Evolutionary conservation across 2,329 filamentous ascomycete species (phyloP).

Genomic region (Chaetomium globosum): DNA sequence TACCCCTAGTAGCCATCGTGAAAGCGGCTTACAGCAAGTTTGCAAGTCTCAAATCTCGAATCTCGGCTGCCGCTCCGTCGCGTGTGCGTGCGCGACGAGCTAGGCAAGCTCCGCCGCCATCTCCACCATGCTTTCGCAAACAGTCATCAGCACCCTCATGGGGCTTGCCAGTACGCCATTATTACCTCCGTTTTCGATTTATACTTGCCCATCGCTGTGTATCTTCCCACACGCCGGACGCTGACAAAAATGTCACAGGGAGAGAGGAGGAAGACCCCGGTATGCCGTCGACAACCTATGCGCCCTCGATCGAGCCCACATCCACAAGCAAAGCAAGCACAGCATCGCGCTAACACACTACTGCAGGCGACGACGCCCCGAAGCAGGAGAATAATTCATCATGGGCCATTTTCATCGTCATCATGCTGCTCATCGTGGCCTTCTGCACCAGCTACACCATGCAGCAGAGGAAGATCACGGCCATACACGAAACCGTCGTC

Average conservation of each 20-base stretch:
- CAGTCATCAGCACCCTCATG: conserved; percentile 44
- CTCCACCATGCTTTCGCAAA: conserved; percentile 43
- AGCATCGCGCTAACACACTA: conserved; percentile 23
- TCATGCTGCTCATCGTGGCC: conserved; percentile 87
- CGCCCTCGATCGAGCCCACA: conserved; percentile 12
- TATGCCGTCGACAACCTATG: conserved; percentile 37
- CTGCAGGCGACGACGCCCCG: conserved; percentile 69
- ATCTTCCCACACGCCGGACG: not conserved
- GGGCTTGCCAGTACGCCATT: conserved; percentile 46
- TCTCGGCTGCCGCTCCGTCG: conserved; percentile 11
- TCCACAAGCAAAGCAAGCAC: not conserved
- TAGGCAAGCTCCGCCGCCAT: conserved; percentile 14
- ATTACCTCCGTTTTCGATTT: not conserved
- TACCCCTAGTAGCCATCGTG: conserved; percentile 2
- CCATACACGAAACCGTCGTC: conserved; percentile 95
- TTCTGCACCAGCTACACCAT: conserved; percentile 97
- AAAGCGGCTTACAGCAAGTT: conserved; percentile 14
- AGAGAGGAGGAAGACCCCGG: conserved; percentile 53
- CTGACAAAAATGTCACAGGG: conserved; percentile 42
- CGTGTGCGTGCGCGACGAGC: conserved; percentile 23
- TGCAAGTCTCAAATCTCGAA: not conserved
- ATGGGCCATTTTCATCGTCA: conserved; percentile 96
- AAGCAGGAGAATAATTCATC: conserved; percentile 94
- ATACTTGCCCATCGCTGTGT: not conserved
- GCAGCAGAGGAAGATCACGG: conserved; percentile 95